phyloP scores from a whole-genome alignment of 2,329 filamentous ascomycete genomes.

The Fusarium subglutinans region DNA sequence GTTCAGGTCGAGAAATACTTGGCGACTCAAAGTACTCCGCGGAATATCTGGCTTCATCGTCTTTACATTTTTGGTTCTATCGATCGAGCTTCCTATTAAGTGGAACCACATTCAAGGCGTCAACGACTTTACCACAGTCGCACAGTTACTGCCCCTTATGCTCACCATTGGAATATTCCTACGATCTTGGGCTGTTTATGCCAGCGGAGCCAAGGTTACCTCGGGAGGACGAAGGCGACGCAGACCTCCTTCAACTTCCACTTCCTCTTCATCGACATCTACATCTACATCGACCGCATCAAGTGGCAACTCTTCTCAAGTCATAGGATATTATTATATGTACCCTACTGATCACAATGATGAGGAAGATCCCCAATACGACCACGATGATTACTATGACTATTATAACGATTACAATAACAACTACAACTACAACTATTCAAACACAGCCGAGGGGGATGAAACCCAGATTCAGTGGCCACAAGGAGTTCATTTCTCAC shows the following conservation, averaged over 20 bases:
- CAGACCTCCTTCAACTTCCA: not conserved
- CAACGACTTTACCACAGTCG: slow-evolving; percentile 40
- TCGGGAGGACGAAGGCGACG: not conserved
- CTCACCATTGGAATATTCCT: slow-evolving; percentile 44
- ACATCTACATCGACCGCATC: not conserved
- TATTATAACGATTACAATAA: not conserved
- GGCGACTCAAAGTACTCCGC: slow-evolving; percentile 35
- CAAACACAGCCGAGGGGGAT: not conserved
- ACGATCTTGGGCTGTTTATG: slow-evolving; percentile 39
- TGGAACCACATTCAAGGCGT: slow-evolving; percentile 46
- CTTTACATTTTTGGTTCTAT: slow-evolving; percentile 44
- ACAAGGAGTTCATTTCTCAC: slow-evolving; percentile 18
- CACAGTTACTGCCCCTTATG: slow-evolving; percentile 47
- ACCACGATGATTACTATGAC: not conserved
- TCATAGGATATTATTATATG: not conserved
- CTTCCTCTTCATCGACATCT: not conserved
- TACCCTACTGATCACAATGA: not conserved
- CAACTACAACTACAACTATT: not conserved
- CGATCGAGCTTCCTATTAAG: slow-evolving; percentile 46
- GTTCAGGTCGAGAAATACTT: slow-evolving; percentile 32
- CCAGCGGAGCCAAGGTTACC: not conserved
- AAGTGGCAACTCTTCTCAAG: not conserved
- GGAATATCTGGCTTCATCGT: slow-evolving; percentile 29
- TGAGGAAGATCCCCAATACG: not conserved
- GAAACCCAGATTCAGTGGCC: slow-evolving; percentile 6